Evolutionary conservation across 2,329 filamentous ascomycete genomes (phyloP), one percentile per base, ranked within the genome.

Genomic region (Aphanoascus verrucosus): DNA sequence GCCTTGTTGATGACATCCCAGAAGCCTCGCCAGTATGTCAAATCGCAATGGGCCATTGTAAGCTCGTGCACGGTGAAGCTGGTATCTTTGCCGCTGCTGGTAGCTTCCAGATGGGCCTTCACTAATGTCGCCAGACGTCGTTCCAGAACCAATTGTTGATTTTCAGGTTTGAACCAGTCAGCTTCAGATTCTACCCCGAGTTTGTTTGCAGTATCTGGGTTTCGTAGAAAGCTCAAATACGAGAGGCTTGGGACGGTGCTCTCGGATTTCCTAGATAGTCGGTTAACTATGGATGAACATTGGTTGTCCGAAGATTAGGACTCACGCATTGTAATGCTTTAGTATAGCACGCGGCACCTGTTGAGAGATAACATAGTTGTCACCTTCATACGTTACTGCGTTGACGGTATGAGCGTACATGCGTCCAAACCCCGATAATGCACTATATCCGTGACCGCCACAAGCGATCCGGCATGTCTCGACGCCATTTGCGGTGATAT

Each of bases 311-410:
- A 35, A 17, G 7, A 9, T 32, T 14, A 44, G 15, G 31, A 48
- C 48, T 42, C 37, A 57, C 56, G 54, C 54, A 44, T 57, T 61
- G 49, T 59, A 60, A 42, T 62, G 58, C 43, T 62, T 62, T 23
- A 59, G n/a, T 17, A 62, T 59, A 5, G 58, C 60, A 12, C 58
- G 55, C 14, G 58, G 56, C 19, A 71, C 60, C 59, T 73, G 67
- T 54, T 71, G 69, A 55, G 66, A 65, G 49, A 72, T 65, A 6
- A 71, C 69, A 53, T 67, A 70, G 49, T 71, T 73, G 53, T 74
- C 71, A 3, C 71, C 71, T 46, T 70, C 68, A 42, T 67, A 67
- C 0, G 68, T 70, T 3, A 60, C 58, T 1, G 59, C 58, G 7
- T 61, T 65, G 2, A 61, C 62, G 1, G 61, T 53, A 17, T 60